phyloP scores from a whole-genome alignment of 805 yeast species.

The Candida quercuum region DNA sequence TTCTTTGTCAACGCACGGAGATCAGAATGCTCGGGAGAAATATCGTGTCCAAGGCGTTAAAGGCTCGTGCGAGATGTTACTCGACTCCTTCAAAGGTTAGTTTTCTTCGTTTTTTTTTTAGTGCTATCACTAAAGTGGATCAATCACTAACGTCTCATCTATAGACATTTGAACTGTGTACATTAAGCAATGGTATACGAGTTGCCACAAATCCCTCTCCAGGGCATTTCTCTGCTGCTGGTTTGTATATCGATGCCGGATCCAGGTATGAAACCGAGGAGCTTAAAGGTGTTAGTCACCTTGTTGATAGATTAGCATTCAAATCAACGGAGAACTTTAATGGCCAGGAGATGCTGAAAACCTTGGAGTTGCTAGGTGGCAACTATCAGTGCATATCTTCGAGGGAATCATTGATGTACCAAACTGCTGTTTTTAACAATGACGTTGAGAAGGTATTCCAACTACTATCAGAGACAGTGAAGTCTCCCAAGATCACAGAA shows the following conservation, averaged over 20 bases:
- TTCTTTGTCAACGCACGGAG: not conserved
- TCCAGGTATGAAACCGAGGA: slow-evolving; percentile 67
- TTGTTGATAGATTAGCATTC: slow-evolving; percentile 82
- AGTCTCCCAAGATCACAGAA: slow-evolving; percentile 60
- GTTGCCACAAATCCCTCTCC: slow-evolving; percentile 84
- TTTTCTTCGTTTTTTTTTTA: not conserved
- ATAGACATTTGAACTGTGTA: slow-evolving; percentile 24
- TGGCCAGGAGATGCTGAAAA: slow-evolving; percentile 69
- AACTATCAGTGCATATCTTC: slow-evolving; percentile 91
- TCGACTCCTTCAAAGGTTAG: slow-evolving; percentile 19
- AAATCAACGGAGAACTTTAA: slow-evolving; percentile 55
- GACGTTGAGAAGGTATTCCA: slow-evolving; percentile 78
- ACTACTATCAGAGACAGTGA: slow-evolving; percentile 71
- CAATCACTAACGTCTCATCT: slow-evolving; percentile 4
- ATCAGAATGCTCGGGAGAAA: slow-evolving; percentile 11
- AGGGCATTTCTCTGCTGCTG: slow-evolving; percentile 87
- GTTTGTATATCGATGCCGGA: slow-evolving; percentile 87
- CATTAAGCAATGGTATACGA: slow-evolving; percentile 69
- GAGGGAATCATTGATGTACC: slow-evolving; percentile 88
- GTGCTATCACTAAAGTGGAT: slow-evolving; percentile 3
- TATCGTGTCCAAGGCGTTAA: not conserved
- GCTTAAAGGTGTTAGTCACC: slow-evolving; percentile 73
- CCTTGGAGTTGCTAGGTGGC: slow-evolving; percentile 80
- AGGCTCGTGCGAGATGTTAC: slow-evolving; percentile 7
- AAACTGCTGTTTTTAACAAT: slow-evolving; percentile 86